Base-by-base conservation (phyloP, 2,329 filamentous ascomycete genomes). In the Nemania sp. region DNA sequence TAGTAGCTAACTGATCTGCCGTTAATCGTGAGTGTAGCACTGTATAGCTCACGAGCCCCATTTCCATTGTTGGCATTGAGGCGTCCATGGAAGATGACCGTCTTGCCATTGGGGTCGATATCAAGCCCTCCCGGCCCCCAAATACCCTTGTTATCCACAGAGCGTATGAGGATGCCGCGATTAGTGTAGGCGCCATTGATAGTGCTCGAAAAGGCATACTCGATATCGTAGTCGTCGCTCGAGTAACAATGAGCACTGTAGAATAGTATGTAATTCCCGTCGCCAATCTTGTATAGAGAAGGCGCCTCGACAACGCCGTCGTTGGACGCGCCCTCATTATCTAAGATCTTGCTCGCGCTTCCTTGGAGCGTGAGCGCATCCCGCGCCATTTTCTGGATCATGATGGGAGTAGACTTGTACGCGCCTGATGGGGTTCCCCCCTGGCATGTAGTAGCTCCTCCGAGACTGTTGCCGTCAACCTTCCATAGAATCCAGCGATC, bases 401-500 rank as follows among this genome's bases (percentile, higher is more conserved):
- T 72, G 63, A 78, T 77, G 15, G 76, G 73, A n/a, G 76, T 77
- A 8, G 76, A 49, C 27, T 35, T 71, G 70, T 78, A 78, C 2
- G 41, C 3, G 32, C 73, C 73, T 1, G 73, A 73, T 0, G 72
- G 70, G 1, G 68, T 68, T 4, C 76, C 76, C 1, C 72, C 70
- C 29, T 74, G 72, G 69, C 76, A 78, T 2, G 75, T 76, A 8
- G 74, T 76, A 20, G 75, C 76, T 51, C 76, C 76, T 7, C 76
- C 76, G 11, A 77, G 73, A 62, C 55, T 74, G 69, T 76, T 77
- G 22, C 76, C 76, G 69, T 78, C 76, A n/a, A 77, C 76, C 53
- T 78, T 78, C 75, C 75, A 78, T 7, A 74, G 5, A 47, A 78
- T 74, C 76, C 76, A 78, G 8, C 76, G 75, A 69, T 77, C 54